These are phyloP conservation scores for Acacia concinna DNA, from an alignment of 331 rosid species.

Conservation along the genomic window DNA sequence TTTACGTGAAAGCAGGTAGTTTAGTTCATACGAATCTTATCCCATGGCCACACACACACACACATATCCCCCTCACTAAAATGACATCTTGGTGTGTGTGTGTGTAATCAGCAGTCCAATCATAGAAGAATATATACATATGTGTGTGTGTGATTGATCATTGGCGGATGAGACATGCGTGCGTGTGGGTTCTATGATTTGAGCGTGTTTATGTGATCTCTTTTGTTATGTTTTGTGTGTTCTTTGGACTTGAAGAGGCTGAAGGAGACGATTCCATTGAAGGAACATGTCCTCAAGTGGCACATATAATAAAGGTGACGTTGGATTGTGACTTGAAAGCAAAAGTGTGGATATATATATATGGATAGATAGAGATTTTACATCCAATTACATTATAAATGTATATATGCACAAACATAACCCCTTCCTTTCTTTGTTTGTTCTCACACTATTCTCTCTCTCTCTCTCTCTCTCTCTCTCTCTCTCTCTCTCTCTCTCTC, in stretches of 20 bases:
- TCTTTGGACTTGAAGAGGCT: conserved; percentile 38
- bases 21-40: neutral
- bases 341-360: conserved; percentile 38
- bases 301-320: conserved; percentile 46
- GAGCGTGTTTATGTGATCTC: conserved; percentile 41
- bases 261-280: conserved; percentile 33
- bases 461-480: too few species aligned
- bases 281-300: conserved; percentile 60
- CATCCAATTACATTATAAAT: conserved; percentile 35
- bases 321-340: conserved; percentile 55
- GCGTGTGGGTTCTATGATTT: conserved; percentile 37
- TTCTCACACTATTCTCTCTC: too few species aligned
- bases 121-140: neutral
- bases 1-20: neutral
- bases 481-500: neutral
- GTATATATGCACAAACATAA: too few species aligned
- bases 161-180: conserved; percentile 35
- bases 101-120: conserved; percentile 48
- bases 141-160: neutral
- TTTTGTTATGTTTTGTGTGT: conserved; percentile 26
- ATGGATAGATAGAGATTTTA: conserved; percentile 59
- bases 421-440: conserved; percentile 13
- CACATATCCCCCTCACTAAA: too few species aligned
- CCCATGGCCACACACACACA: neutral
- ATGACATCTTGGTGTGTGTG: conserved; percentile 32